Percentiles rank a stretch among this genome's conserved stretches.
Conservation (phyloP, 768 basidiomycete species). For the Paxillus ammoniavirescens region DNA sequence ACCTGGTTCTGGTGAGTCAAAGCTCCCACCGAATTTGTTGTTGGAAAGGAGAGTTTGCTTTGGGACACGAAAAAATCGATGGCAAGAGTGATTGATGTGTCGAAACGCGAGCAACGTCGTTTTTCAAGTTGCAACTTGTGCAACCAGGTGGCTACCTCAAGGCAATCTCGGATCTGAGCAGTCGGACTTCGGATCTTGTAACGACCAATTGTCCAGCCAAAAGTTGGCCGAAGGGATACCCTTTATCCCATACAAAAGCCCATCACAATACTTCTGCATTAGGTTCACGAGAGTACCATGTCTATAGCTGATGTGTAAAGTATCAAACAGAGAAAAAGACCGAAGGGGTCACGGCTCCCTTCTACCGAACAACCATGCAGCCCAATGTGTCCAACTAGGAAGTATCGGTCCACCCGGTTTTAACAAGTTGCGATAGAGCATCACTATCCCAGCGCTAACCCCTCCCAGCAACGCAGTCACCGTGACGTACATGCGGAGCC, state of each 20-base stretch:
- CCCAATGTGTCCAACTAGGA: constrained; percentile 60
- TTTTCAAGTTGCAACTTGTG: constrained; percentile 14
- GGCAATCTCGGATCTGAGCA: constrained; percentile 36
- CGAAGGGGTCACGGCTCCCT: constrained; percentile 32
- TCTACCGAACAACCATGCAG: constrained; percentile 62
- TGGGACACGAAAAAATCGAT: constrained; percentile 11
- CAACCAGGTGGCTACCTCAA: constrained; percentile 32
- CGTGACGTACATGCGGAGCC: constrained; percentile 69
- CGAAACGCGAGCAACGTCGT: constrained; percentile 10
- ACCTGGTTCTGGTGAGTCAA: background rate
- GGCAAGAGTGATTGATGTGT: constrained; percentile 1
- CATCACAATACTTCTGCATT: no score
- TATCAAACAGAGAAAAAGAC: constrained; percentile 2
- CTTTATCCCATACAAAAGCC: no score
- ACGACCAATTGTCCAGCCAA: background rate
- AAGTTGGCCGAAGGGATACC: no score
- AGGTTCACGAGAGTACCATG: background rate
- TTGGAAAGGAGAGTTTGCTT: background rate
- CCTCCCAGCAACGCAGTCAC: constrained; percentile 74
- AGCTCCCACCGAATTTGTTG: background rate
- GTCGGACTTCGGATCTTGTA: constrained; percentile 35
- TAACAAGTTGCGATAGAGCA: constrained; percentile 67
- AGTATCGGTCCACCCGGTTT: constrained; percentile 56
- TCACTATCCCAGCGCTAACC: constrained; percentile 65
- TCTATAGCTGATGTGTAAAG: constrained; percentile 17